Base-by-base conservation (phyloP, 2,329 filamentous ascomycete species). In the Colletotrichum euphorbiae region DNA sequence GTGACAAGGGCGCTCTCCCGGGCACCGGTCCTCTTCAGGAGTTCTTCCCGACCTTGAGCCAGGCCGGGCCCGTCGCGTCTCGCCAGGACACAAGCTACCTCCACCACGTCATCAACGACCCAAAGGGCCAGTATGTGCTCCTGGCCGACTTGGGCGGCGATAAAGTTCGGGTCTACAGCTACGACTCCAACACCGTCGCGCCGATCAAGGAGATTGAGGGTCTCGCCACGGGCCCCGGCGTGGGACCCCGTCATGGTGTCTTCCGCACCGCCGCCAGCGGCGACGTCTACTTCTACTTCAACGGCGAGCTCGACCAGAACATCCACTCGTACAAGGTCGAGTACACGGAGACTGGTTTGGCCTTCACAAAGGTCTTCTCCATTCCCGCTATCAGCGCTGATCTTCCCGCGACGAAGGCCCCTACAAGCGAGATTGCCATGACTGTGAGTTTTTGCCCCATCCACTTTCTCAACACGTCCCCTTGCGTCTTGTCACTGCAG, bases 281-380 rank as follows among this genome's bases (percentile, higher is more conserved):
- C 28, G 62, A 71, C 36, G 45, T 62, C 12, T 71, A 62, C 70
- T 70, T 72, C 64, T 71, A 71, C 67, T 70, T 71, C 55, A 70
- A 71, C 36, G 71, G 71, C 42, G 71, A 72, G 70, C 71, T 72
- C 31, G 69, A 69, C 50, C 71, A 72, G 54, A 68, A 64, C 17
- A 58, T 72, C 9, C 71, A 71, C 54, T 72, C 71, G n/a, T 72
- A 72, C 70, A 62, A 62, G 33, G 71, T 72, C 55, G 69, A 69
- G 33, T 71, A 71, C 60, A 67, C 31, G 6, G 64, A 61, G 24
- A 54, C 70, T n/a, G 71, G 71, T 9, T 54, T 72, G n/a, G 52
- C 70, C 8, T 72, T 71, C 40, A 71, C 70, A n/a, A 71, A 70
- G 52, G 59, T 72, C 52, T 72, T 64, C 38, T 62, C 64, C 51